Evolutionary conservation across 495 filamentous ascomycete species (phyloP).

Genomic region (Penicillium soppii): DNA sequence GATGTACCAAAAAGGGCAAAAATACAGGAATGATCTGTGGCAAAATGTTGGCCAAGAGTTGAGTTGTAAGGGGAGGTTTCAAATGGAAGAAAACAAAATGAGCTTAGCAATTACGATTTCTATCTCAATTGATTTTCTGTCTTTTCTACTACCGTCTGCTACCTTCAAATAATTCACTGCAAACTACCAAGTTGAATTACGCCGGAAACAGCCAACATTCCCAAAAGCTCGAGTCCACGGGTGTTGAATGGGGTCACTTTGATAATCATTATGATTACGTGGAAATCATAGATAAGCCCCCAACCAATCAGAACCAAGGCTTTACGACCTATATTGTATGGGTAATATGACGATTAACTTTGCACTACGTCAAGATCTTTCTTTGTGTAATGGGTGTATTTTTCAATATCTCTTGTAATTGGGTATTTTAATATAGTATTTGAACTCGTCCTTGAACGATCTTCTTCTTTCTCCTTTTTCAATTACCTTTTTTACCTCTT

Average conservation of each 20-base stretch:
- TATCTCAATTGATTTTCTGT: no score
- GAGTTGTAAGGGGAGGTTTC: background rate
- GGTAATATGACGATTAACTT: slow-evolving; percentile 36
- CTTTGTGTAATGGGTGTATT: background rate
- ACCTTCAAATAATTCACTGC: no score
- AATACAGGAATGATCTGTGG: slow-evolving; percentile 36
- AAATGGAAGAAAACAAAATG: background rate
- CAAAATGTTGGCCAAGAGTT: slow-evolving; percentile 23
- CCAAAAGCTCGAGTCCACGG: no score
- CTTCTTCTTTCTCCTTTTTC: background rate
- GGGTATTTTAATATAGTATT: no score
- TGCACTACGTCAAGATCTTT: slow-evolving; percentile 42
- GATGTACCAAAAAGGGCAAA: slow-evolving; percentile 21
- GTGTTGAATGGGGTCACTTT: no score
- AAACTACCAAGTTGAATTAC: no score
- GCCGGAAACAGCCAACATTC: slow-evolving; percentile 3
- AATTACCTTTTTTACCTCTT: no score
- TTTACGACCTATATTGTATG: slow-evolving; percentile 34
- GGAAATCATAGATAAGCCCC: slow-evolving; percentile 38
- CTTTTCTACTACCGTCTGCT: no score
- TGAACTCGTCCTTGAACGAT: no score
- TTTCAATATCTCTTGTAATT: background rate
- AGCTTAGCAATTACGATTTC: no score
- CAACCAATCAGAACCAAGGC: slow-evolving; percentile 32
- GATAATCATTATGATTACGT: slow-evolving; percentile 33